Conservation (phyloP, 495 filamentous ascomycete genomes). For the Pyrenula massariospora region DNA sequence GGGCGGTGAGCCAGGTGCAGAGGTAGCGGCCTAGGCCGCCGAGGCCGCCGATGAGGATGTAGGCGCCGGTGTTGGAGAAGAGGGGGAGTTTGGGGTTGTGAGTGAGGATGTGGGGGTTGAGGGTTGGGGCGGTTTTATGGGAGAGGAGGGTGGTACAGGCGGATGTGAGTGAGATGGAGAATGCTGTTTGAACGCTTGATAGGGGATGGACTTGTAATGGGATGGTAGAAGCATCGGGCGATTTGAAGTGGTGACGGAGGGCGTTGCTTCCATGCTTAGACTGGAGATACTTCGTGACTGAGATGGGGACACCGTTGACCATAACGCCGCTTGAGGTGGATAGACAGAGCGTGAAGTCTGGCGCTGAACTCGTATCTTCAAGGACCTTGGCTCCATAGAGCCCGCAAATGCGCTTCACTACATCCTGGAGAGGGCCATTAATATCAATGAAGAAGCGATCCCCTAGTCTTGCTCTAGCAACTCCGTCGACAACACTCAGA, state of each 20-base stretch:
- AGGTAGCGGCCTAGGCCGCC: slow-evolving; percentile 12
- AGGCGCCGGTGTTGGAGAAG: slow-evolving; percentile 8
- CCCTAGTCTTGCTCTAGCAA: not conserved
- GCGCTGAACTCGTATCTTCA: not conserved
- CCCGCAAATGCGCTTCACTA: not conserved
- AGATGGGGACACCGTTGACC: not conserved
- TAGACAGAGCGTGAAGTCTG: not conserved
- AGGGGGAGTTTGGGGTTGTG: not conserved
- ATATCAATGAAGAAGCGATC: not conserved
- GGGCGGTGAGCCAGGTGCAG: slow-evolving; percentile 13
- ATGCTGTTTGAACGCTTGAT: not conserved
- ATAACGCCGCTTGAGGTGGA: not conserved
- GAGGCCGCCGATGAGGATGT: slow-evolving; percentile 13
- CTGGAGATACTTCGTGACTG: not conserved
- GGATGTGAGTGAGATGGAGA: not conserved
- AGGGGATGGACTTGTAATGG: not conserved
- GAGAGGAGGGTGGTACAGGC: not conserved
- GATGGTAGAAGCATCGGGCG: not conserved
- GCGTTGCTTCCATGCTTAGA: not conserved
- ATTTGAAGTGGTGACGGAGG: not conserved
- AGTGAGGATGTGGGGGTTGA: not conserved
- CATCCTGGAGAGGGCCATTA: not conserved
- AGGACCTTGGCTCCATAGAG: not conserved
- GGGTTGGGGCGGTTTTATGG: not conserved
- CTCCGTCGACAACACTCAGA: not conserved